A percentile compares a stretch with the other conserved stretches of the same genome.
phyloP scores from a whole-genome alignment of 306 rosid species.

The Lathyrus aphaca region DNA sequence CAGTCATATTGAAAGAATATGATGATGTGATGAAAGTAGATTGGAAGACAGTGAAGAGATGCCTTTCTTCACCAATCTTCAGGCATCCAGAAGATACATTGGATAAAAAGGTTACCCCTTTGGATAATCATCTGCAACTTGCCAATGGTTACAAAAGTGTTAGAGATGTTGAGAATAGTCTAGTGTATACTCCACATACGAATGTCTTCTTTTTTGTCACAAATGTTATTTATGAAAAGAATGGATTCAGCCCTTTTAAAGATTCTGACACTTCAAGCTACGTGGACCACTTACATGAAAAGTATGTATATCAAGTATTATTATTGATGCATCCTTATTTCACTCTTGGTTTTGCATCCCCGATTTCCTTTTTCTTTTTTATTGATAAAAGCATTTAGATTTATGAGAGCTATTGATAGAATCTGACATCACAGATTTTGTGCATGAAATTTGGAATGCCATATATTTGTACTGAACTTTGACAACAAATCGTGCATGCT shows the following conservation, averaged over 20 bases:
- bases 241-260: constrained; percentile 61
- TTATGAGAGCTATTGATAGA: background rate
- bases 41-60: constrained; percentile 71
- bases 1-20: constrained; percentile 53
- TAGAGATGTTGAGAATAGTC: constrained; percentile 68
- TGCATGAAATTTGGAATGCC: constrained; percentile 26
- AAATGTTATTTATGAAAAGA: constrained; percentile 45
- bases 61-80: constrained; percentile 83
- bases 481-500: constrained; percentile 29
- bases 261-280: constrained; percentile 53
- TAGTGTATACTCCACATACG: constrained; percentile 72
- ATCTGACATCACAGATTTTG: constrained; percentile 3
- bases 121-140: constrained; percentile 55
- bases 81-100: constrained; percentile 45
- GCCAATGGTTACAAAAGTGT: constrained; percentile 64
- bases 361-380: constrained; percentile 37
- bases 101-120: constrained; percentile 33
- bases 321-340: constrained; percentile 22
- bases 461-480: constrained; percentile 20
- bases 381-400: constrained; percentile 23
- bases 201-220: constrained; percentile 63
- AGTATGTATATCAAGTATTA: constrained; percentile 44
- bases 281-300: constrained; percentile 50
- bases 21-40: constrained; percentile 58
- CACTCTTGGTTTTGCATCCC: constrained; percentile 34